A percentile compares a stretch with the other conserved stretches of the same genome.
Evolutionary conservation across 257 asterid species (phyloP).

Genomic region (Penstemon newberryi): DNA sequence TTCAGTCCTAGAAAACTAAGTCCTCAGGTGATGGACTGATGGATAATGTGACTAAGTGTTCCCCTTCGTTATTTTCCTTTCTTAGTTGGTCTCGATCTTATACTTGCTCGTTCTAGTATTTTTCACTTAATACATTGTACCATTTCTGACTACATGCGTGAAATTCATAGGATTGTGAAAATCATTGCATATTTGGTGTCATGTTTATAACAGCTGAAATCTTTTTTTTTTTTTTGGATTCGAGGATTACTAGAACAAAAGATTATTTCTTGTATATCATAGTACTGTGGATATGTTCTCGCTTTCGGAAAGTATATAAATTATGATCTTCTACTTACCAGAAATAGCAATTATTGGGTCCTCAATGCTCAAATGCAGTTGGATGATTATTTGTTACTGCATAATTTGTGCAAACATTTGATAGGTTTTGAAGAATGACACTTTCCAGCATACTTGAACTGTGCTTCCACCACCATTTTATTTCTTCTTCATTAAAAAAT

Average conservation of each 20-base stretch:
- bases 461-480: background rate
- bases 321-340: background rate
- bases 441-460: background rate
- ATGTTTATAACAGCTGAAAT: slow-evolving; percentile 14
- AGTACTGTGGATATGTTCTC: background rate
- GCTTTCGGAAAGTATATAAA: slow-evolving; percentile 1
- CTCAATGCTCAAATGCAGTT: background rate
- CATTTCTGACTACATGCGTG: slow-evolving; percentile 20
- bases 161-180: background rate
- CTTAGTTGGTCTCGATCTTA: background rate
- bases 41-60: background rate
- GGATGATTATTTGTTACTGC: background rate
- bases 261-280: background rate
- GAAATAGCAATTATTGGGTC: background rate
- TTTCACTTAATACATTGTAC: background rate
- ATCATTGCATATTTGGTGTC: background rate
- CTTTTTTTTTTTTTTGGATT: background rate
- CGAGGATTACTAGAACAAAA: background rate
- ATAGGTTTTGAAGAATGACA: background rate
- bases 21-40: background rate
- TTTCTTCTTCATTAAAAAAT: background rate
- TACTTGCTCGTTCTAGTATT: slow-evolving; percentile 8
- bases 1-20: background rate
- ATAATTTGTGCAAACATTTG: background rate
- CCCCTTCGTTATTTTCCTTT: background rate